Evolutionary conservation across 78 protist genomes (phyloP), one percentile per base, ranked within the genome.

Genomic region (Dictyostelium brefeldianum): DNA sequence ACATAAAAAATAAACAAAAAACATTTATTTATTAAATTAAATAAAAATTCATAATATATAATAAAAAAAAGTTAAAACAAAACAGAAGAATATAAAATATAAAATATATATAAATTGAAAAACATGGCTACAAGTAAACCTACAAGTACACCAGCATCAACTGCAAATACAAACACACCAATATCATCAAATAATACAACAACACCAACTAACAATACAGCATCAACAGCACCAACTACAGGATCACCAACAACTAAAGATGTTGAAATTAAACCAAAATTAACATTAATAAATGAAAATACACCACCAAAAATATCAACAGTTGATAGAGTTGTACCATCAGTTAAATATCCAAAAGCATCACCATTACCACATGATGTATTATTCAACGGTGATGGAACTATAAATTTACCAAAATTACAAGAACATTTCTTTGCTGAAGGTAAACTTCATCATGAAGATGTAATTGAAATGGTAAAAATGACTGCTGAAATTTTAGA

Each of bases 361-460:
- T 75, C 51, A 56, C 93, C 93, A 65, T 53, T 87, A 3, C 64
- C 93, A 46, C 93, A 64, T 65, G 80, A 87, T 53, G 48, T 67
- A 2, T 43, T 82, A 48, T 90, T 90, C 56, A 82, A 81, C 53
- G 25, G 57, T 5, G 90, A 90, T 70, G 64, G 64, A 14, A 82
- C 95, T 17, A 78, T 93, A 22, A 85, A 93, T 75, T 46, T 85
- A 25, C 78, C 74, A 27, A 85, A 78, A 64, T 84, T 93, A 46
- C 78, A 84, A 82, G 90, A 81, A n/a, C 96, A 93, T 78, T 80
- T 93, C 29, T 75, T 93, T 64, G 20, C 69, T 31, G 96, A 93
- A 27, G 96, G 96, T 53, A 62, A 83, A 54, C 41, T 93, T 12
- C 11, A 41, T 46, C 89, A 93, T 41, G 96, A 87, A 7, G 83